These are phyloP conservation scores for Pichia sp. DNA, from an alignment of 1,139 yeast genomes.

Conservation along the genomic window DNA sequence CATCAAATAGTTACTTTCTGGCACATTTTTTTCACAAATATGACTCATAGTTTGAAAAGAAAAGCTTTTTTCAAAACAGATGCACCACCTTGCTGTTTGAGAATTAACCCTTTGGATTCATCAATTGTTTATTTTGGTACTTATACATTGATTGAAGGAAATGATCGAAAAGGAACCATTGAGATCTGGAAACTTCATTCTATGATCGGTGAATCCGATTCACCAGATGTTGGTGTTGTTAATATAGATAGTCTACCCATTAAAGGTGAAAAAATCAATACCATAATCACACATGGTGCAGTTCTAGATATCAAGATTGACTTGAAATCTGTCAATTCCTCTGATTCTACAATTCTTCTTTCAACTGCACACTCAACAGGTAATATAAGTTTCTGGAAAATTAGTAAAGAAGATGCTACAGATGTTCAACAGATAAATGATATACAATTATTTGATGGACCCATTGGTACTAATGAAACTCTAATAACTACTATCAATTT, in stretches of 20 bases:
- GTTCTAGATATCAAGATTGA: constrained; percentile 66
- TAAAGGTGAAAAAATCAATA: constrained; percentile 19
- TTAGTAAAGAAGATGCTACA: constrained; percentile 15
- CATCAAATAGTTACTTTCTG: too few relatives aligned
- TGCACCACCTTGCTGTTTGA: constrained; percentile 79
- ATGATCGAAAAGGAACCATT: constrained; percentile 62
- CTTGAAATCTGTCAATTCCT: constrained; percentile 29
- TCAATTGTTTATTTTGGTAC: constrained; percentile 59
- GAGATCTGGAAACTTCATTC: constrained; percentile 42
- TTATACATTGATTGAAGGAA: constrained; percentile 59
- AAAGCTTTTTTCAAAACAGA: constrained; percentile 32
- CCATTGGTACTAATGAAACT: constrained; percentile 17
- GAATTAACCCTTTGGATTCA: constrained; percentile 46
- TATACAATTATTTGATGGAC: constrained; percentile 38
- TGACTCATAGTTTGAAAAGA: constrained; percentile 10
- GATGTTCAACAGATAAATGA: constrained; percentile 25
- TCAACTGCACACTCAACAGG: constrained; percentile 81
- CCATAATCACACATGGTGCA: constrained; percentile 46
- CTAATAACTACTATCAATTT: constrained; percentile 65
- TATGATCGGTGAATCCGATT: constrained; percentile 2
- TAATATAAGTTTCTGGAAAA: constrained; percentile 54
- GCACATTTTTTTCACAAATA: constrained; percentile 1
- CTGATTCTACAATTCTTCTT: constrained; percentile 36
- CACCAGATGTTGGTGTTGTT: constrained; percentile 16
- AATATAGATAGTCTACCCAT: constrained; percentile 16